Evolutionary conservation across 2,329 filamentous ascomycete species (phyloP), one percentile per base, ranked within the genome.

Genomic region (Ilyonectria destructans): DNA sequence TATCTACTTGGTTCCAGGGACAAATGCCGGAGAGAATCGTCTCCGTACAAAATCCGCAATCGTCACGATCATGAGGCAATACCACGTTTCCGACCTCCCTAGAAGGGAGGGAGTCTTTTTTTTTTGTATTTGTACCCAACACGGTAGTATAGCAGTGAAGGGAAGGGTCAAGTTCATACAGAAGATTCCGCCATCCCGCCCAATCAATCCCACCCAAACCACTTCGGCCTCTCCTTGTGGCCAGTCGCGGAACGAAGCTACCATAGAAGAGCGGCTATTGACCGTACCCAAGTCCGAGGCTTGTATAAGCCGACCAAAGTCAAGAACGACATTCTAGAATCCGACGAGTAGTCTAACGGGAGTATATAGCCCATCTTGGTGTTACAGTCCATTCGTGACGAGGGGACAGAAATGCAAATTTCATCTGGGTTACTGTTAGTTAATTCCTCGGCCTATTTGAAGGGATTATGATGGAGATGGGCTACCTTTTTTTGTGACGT

Each of bases 11-110:
- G 23, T 26, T 26, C 23, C 4, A 26, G 23, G 23, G 23, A 26
- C 4, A 26, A 26, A 26, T 26, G 23, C 35, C 19, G 23, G 31
- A n/a, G 21, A 33, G 37, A 23, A 52, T 61, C 21, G 60, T 58
- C 46, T 51, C 52, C 54, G 62, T 67, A 67, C 63, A 58, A 67
- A 62, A 60, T 58, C 54, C 35, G 58, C 46, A 37, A 57, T 55
- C 35, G 35, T 58, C 48, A 64, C 35, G 29, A 61, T 21, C 19
- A 54, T 45, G 52, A 57, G 55, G 60, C 21, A 57, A 31, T 21
- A 35, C 40, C n/a, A 5, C 9, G 19, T 17, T 37, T 31, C 43
- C 23, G 3, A 26, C 46, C 46, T 31, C 29, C 49, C n/a, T 4
- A 60, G 31, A 21, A 7, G 40, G 40, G 40, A 43, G 40, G 40